Base-by-base conservation (phyloP, 495 filamentous ascomycete genomes). In the Collariella sp. region DNA sequence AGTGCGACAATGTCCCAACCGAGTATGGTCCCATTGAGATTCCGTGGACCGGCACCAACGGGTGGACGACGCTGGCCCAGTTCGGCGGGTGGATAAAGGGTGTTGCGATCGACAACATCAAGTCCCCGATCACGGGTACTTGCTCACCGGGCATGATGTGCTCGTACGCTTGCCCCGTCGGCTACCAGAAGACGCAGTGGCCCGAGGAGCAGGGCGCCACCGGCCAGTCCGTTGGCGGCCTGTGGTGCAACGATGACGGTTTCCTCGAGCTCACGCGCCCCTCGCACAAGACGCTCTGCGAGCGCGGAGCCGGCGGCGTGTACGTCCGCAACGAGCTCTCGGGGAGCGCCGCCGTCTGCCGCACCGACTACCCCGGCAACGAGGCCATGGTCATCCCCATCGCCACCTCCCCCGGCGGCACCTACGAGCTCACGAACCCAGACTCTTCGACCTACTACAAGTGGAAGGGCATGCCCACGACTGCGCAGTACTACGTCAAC, bases 401-500 rank as follows among this genome's bases (percentile, higher is more conserved):
- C 22, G 70, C 80, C 58, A 75, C 82, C 29, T 57, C 61, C 16
- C 65, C 83, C 48, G 86, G 85, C 39, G 60, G 66, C 11, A 74
- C 67, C 10, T 76, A 77, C 54, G 67, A 76, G 29, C 69, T 98
- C 60, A 87, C 88, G 58, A 86, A 84, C 75, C 88, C 93, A 26
- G 70, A 85, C 50, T 79, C 82, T 22, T 62, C 62, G 35, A 73
- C 67, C 40, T 91, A 89, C 78, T 98, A 87, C 79, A 66, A 72
- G 43, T 94, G 88, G 85, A 54, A 88, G 63, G 82, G 80, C 59
- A 77, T 77, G 70, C 20, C 64, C 18, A 97, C 93, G 47, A 91
- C 86, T 31, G 90, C 91, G 43, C 94, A 98, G 72, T 98, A 97
- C 79, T 98, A 98, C 65, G 79, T 96, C 74, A 97, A 97, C 80